Evolutionary conservation across 1,284 basidiomycete species (phyloP).

Genomic region (Ceratobasidium sp.): DNA sequence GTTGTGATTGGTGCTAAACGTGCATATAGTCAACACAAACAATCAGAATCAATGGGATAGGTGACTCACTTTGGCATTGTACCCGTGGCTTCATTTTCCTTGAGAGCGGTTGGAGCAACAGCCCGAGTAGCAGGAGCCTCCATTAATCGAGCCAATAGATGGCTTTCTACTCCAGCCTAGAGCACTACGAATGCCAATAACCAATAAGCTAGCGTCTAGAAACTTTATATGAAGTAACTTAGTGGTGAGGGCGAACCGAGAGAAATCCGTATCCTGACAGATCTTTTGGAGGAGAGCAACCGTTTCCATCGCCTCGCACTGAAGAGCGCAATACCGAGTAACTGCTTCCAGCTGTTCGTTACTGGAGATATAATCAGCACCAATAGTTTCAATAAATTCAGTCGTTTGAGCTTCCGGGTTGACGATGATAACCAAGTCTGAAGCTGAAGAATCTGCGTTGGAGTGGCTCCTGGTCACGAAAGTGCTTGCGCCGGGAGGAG

Average conservation of each 20-base stretch:
- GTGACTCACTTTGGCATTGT: slow-evolving; percentile 12
- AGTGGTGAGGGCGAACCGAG: slow-evolving; percentile 73
- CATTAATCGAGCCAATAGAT: neutral
- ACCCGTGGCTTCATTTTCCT: slow-evolving; percentile 30
- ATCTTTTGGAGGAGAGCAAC: slow-evolving; percentile 67
- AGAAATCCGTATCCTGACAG: slow-evolving; percentile 76
- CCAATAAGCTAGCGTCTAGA: neutral
- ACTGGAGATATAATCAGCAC: neutral
- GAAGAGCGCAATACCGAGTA: slow-evolving; percentile 66
- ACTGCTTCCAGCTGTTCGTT: slow-evolving; percentile 24
- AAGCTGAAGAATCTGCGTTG: slow-evolving; percentile 3
- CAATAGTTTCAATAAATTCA: slow-evolving; percentile 58
- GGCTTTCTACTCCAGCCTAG: slow-evolving; percentile 68
- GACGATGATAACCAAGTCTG: slow-evolving; percentile 53
- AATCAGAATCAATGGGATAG: no score
- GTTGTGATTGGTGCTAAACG: neutral
- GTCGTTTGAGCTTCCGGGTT: slow-evolving; percentile 70
- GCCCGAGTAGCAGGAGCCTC: slow-evolving; percentile 1
- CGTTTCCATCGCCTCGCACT: slow-evolving; percentile 68
- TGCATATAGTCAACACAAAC: no score
- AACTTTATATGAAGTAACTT: slow-evolving; percentile 49
- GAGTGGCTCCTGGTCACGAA: neutral
- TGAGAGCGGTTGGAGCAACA: slow-evolving; percentile 17
- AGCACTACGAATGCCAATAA: slow-evolving; percentile 66
- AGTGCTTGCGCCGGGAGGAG: slow-evolving; percentile 49